These are phyloP conservation scores for Rhizophagus clarus DNA, from an alignment of 192 early-diverging fungal genomes.

Conservation along the genomic window DNA sequence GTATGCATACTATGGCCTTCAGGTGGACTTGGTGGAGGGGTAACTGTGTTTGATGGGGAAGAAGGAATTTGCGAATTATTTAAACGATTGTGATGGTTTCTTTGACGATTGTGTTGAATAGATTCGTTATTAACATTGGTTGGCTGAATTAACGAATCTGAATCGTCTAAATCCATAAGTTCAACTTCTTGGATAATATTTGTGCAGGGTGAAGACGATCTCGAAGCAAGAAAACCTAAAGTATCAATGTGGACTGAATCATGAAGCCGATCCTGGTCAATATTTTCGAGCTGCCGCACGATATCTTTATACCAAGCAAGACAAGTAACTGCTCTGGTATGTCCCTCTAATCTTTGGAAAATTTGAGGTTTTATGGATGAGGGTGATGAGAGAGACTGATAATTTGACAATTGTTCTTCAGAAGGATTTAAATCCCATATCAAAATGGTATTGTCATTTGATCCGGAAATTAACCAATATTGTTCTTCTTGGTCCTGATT, in stretches of 20 bases:
- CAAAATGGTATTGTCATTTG: conserved; percentile 13
- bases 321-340: conserved; percentile 18
- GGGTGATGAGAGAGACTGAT: neutral
- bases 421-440: conserved; percentile 10
- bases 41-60: neutral
- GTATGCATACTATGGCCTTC: neutral
- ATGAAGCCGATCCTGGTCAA: neutral
- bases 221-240: neutral
- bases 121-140: neutral
- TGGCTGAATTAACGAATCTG: neutral
- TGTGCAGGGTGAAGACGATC: neutral
- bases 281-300: neutral
- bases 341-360: neutral
- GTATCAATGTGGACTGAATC: conserved; percentile 7
- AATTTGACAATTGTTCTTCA: neutral
- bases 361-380: conserved; percentile 9
- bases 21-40: neutral
- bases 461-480: conserved; percentile 19
- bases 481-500: neutral
- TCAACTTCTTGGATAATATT: neutral
- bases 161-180: conserved; percentile 12
- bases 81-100: neutral
- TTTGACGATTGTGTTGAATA: neutral
- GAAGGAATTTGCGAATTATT: neutral
- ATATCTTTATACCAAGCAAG: conserved; percentile 23